These are phyloP conservation scores for Globisporangium viniferum DNA, from an alignment of 352 stramenopile genomes.

Conservation along the genomic window DNA sequence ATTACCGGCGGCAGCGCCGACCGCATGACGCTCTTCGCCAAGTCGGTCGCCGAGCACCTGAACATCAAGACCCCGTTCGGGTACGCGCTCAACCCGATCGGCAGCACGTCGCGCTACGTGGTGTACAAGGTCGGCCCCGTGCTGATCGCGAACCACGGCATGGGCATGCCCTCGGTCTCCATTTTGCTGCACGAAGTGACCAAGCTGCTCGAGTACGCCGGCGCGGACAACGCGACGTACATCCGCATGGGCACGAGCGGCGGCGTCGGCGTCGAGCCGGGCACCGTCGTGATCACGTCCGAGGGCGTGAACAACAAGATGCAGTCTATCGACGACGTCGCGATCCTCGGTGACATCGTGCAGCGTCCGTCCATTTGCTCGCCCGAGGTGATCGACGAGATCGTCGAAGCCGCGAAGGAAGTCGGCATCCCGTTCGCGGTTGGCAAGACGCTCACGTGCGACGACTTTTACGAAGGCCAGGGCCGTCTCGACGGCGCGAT, in stretches of 20 bases:
- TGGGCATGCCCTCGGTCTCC: conserved; percentile 69
- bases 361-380: conserved; percentile 51
- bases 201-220: conserved; percentile 74
- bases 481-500: conserved; percentile 75
- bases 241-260: conserved; percentile 80
- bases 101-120: conserved; percentile 65
- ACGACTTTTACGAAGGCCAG: conserved; percentile 84
- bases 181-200: conserved; percentile 80
- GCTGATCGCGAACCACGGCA: conserved; percentile 75
- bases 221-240: conserved; percentile 45
- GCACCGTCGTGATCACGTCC: conserved; percentile 73
- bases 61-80: conserved; percentile 58
- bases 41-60: conserved; percentile 45
- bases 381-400: conserved; percentile 43
- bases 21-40: conserved; percentile 69
- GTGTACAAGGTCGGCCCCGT: conserved; percentile 78
- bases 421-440: conserved; percentile 45
- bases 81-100: conserved; percentile 54
- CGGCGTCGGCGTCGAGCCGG: conserved; percentile 62
- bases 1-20: conserved; percentile 61
- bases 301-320: conserved; percentile 76
- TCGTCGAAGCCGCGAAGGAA: conserved; percentile 42
- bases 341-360: conserved; percentile 49
- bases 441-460: conserved; percentile 77
- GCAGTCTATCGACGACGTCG: conserved; percentile 57